Percentiles rank a stretch among this genome's conserved stretches.
Evolutionary conservation across 805 yeast genomes (phyloP).

Genomic region (Saccharomyces jurei): DNA sequence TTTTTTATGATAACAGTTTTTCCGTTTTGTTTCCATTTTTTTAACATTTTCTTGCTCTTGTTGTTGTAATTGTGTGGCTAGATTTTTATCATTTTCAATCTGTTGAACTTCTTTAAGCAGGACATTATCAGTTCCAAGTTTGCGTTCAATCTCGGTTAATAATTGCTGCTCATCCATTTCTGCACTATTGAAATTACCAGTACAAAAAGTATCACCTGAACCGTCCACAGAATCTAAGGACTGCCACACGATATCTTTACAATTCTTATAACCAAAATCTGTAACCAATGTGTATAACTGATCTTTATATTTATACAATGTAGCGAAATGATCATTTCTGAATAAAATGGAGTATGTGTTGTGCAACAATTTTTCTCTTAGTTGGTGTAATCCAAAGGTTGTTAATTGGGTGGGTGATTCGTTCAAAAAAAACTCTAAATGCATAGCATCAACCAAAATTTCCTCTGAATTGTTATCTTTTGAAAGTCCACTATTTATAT

Average conservation of each 20-base stretch:
- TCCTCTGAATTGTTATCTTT: conserved; percentile 20
- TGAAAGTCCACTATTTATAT: conserved; percentile 19
- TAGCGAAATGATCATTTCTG: conserved; percentile 83
- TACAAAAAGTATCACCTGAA: conserved; percentile 52
- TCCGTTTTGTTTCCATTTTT: conserved; percentile 32
- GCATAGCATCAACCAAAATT: conserved; percentile 24
- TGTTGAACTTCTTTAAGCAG: not conserved
- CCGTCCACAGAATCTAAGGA: conserved; percentile 59
- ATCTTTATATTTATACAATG: conserved; percentile 45
- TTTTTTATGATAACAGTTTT: conserved; percentile 9
- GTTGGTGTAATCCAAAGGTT: conserved; percentile 43
- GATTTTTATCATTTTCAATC: conserved; percentile 31
- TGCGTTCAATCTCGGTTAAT: conserved; percentile 2
- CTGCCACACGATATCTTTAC: conserved; percentile 66
- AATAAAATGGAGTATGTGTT: conserved; percentile 66
- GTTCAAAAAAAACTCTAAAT: conserved; percentile 40
- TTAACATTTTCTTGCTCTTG: conserved; percentile 47
- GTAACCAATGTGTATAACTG: conserved; percentile 61
- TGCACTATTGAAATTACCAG: conserved; percentile 45
- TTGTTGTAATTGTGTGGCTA: conserved; percentile 40
- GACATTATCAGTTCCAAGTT: not conserved
- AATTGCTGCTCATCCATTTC: conserved; percentile 2
- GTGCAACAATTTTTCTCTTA: conserved; percentile 37
- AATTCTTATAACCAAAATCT: conserved; percentile 54
- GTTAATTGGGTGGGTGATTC: conserved; percentile 70